Conservation (phyloP, 805 yeast genomes). For the Saturnispora hagleri region DNA sequence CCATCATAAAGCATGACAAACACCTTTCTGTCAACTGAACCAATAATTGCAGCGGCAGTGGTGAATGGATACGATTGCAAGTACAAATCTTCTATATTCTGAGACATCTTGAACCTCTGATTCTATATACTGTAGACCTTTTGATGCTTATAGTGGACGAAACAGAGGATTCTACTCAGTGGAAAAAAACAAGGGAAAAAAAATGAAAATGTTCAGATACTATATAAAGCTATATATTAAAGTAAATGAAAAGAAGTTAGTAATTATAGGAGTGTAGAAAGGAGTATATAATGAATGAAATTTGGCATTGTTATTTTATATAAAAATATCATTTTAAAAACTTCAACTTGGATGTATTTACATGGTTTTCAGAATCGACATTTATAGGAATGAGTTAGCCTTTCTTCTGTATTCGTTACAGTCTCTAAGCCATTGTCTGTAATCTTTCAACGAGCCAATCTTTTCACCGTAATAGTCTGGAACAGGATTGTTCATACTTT, state of each 20-base stretch:
- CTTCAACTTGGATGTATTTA: neutral
- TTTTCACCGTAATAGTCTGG: constrained; percentile 99
- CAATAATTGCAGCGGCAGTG: constrained; percentile 84
- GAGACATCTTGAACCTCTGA: constrained; percentile 2
- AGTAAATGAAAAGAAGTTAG: neutral
- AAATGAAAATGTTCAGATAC: neutral
- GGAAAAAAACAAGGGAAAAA: neutral
- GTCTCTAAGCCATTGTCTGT: constrained; percentile 94
- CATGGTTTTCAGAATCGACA: neutral
- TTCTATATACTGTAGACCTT: neutral
- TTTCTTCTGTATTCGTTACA: constrained; percentile 84
- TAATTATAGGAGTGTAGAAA: neutral
- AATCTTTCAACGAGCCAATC: constrained; percentile 75
- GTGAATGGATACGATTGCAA: constrained; percentile 77
- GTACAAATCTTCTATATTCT: constrained; percentile 40
- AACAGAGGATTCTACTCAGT: neutral
- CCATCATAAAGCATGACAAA: constrained; percentile 88
- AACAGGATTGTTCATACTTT: constrained; percentile 86
- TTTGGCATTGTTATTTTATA: neutral
- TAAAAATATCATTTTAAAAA: no score
- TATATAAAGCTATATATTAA: neutral
- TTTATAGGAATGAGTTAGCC: constrained; percentile 59
- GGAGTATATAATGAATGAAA: neutral
- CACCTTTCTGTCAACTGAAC: constrained; percentile 71
- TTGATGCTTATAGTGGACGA: neutral